Percentiles rank a stretch among this genome's conserved stretches.
Conservation (phyloP, 2,329 filamentous ascomycete species). For the Lasiodiplodia gonubiensis region DNA sequence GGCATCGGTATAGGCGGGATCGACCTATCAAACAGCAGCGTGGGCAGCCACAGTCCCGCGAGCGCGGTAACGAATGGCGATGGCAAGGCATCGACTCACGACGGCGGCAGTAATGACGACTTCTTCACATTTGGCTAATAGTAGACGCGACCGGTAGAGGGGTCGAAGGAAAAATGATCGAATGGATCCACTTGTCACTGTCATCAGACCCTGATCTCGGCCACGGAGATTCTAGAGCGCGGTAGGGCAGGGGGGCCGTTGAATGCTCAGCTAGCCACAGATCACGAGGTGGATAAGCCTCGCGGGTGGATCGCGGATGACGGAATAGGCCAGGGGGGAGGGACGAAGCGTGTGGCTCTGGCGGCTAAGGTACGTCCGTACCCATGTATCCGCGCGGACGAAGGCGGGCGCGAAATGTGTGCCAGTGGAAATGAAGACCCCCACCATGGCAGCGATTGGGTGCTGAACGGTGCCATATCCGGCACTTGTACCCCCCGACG, state of each 20-base stretch:
- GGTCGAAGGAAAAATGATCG: conserved; percentile 5
- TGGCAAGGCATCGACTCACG: not conserved
- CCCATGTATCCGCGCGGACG: not conserved
- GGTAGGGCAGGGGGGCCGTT: not conserved
- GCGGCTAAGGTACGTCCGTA: not conserved
- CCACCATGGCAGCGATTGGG: not conserved
- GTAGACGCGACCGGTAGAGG: not conserved
- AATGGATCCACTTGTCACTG: not conserved
- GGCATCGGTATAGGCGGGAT: conserved; percentile 27
- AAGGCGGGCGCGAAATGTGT: not conserved
- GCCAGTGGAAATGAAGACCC: not conserved
- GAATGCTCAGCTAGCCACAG: conserved; percentile 22
- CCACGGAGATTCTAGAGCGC: not conserved
- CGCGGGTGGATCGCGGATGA: conserved; percentile 1
- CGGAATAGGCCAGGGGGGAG: conserved; percentile 4
- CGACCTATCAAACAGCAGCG: conserved; percentile 25
- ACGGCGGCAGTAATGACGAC: conserved; percentile 14
- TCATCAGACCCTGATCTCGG: not conserved
- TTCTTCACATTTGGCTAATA: conserved; percentile 18
- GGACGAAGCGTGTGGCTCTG: conserved; percentile 4
- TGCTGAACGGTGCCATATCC: not conserved
- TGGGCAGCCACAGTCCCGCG: conserved; percentile 25
- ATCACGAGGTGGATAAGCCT: conserved; percentile 6
- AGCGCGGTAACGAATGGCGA: conserved; percentile 19
- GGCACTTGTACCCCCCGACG: not conserved